Conservation (phyloP, 2,329 filamentous ascomycete genomes). For the Polytolypa hystricis region DNA sequence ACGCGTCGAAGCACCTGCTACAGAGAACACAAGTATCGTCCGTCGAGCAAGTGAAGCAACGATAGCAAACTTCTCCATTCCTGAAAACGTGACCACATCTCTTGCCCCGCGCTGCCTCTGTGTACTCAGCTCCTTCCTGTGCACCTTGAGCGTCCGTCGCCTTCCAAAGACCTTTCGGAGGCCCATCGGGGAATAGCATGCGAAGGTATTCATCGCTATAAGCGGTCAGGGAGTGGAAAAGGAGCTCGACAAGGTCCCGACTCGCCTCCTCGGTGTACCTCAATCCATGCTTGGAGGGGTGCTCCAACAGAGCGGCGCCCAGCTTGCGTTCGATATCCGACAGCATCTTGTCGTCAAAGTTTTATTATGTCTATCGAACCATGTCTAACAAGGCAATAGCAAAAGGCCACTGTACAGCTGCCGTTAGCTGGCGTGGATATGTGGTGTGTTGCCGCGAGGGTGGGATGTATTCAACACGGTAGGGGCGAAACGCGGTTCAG, state of each 20-base stretch:
- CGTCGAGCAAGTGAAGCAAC: constrained; percentile 84
- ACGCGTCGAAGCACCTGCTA: constrained; percentile 86
- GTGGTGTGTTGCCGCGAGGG: too few species aligned
- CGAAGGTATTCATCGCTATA: constrained; percentile 62
- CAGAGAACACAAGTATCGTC: constrained; percentile 96
- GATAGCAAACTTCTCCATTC: constrained; percentile 82
- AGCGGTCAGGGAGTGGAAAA: constrained; percentile 80
- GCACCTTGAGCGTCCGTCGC: constrained; percentile 80
- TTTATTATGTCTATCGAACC: neutral
- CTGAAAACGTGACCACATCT: constrained; percentile 97
- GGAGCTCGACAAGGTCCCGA: constrained; percentile 59
- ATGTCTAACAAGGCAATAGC: too few species aligned
- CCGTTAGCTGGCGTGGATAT: too few species aligned
- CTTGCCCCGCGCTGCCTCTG: constrained; percentile 79
- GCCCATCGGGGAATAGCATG: constrained; percentile 71
- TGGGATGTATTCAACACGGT: too few species aligned
- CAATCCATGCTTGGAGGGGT: constrained; percentile 62
- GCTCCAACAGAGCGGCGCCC: constrained; percentile 66
- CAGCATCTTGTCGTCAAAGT: constrained; percentile 23
- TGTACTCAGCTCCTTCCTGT: constrained; percentile 91
- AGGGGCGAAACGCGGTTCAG: too few species aligned
- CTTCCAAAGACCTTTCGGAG: constrained; percentile 55
- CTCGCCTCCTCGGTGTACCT: constrained; percentile 64
- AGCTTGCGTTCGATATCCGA: constrained; percentile 62
- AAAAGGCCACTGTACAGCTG: too few species aligned